phyloP scores from a whole-genome alignment of 1,284 basidiomycete genomes.

The Thelephora terrestris region DNA sequence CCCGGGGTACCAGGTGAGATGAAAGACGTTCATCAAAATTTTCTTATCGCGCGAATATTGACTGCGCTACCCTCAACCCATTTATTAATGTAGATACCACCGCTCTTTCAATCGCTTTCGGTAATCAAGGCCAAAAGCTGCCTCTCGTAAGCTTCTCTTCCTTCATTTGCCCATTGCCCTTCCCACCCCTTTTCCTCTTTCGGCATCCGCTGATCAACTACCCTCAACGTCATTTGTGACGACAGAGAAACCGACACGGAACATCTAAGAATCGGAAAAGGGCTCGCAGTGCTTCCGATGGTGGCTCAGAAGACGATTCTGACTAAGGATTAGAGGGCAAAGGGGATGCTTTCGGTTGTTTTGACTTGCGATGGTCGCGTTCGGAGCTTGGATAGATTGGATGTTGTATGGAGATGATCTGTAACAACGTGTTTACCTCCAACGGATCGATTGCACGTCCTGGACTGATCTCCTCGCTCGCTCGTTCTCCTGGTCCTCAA shows the following conservation, averaged over 20 bases:
- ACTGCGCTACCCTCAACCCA: constrained; percentile 7
- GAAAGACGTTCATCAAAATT: constrained; percentile 8
- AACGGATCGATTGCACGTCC: background rate
- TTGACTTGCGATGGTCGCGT: background rate
- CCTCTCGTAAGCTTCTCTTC: constrained; percentile 52
- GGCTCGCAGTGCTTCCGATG: constrained; percentile 38
- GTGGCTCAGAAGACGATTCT: constrained; percentile 34
- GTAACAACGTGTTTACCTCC: constrained; percentile 1
- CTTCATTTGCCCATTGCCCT: background rate
- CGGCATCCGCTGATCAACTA: constrained; percentile 4
- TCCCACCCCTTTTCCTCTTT: constrained; percentile 3
- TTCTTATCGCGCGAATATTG: constrained; percentile 4
- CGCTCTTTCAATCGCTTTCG: constrained; percentile 82
- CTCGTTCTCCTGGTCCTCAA: constrained; percentile 11
- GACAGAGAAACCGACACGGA: constrained; percentile 62
- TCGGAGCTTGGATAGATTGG: background rate
- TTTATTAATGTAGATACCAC: constrained; percentile 55
- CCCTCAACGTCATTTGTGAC: constrained; percentile 10
- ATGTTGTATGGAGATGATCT: background rate
- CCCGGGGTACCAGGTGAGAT: constrained; percentile 79
- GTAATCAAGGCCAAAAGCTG: constrained; percentile 84
- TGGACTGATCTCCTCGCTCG: background rate
- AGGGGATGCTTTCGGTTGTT: constrained; percentile 3
- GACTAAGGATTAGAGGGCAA: constrained; percentile 29
- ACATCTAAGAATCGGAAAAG: constrained; percentile 41